phyloP scores from a whole-genome alignment of 495 filamentous ascomycete genomes.

The Penicillium cosmopolitanum region DNA sequence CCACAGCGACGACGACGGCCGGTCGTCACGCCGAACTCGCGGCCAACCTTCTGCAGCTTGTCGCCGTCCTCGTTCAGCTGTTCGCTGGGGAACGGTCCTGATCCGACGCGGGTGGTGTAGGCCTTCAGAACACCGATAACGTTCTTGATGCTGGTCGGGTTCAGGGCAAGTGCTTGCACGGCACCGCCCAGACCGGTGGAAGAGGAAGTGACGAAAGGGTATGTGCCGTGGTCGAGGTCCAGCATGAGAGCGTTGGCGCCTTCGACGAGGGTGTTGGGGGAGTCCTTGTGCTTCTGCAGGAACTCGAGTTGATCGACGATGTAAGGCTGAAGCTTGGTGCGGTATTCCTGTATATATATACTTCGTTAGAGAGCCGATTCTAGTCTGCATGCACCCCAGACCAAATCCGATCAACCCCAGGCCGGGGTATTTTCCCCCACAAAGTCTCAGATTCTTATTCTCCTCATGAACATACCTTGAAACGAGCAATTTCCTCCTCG shows the following conservation, averaged over 20 bases:
- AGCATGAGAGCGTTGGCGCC: conserved; percentile 89
- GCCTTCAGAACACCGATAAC: conserved; percentile 90
- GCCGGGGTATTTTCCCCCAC: not conserved
- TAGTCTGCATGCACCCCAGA: not conserved
- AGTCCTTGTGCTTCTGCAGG: conserved; percentile 54
- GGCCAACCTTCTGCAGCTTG: conserved; percentile 64
- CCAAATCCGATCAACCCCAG: conserved; percentile 2
- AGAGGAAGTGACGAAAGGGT: conserved; percentile 83
- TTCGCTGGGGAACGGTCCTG: conserved; percentile 86
- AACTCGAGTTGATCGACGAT: conserved; percentile 65
- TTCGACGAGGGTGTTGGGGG: conserved; percentile 75
- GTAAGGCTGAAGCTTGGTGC: conserved; percentile 65
- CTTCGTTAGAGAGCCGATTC: conserved; percentile 4
- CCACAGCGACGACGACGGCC: conserved; percentile 84
- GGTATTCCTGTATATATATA: conserved; percentile 56
- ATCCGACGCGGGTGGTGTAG: conserved; percentile 73
- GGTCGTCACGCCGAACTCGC: conserved; percentile 81
- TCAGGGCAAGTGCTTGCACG: conserved; percentile 68
- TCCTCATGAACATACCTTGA: conserved; percentile 48
- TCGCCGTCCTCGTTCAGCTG: conserved; percentile 67
- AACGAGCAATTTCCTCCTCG: conserved; percentile 76
- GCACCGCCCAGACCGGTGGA: conserved; percentile 77
- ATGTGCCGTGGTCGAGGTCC: conserved; percentile 77
- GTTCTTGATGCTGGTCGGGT: conserved; percentile 52
- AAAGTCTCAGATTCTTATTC: not conserved